Percentiles rank a stretch among this genome's conserved stretches.
phyloP scores from a whole-genome alignment of 352 stramenopile genomes.

The Phytophthora pistaciae region DNA sequence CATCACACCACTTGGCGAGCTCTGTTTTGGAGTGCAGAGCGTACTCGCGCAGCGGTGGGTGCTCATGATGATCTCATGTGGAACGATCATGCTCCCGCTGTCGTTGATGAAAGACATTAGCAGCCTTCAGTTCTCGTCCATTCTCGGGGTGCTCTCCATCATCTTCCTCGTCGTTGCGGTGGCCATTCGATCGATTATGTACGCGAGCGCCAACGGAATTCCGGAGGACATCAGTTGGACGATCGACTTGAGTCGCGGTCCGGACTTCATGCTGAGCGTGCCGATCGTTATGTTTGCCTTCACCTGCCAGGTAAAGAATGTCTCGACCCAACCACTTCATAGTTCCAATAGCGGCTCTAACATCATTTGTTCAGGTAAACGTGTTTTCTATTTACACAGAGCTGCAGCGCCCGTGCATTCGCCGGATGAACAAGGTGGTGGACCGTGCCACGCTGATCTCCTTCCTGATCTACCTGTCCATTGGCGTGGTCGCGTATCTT shows the following conservation, averaged over 20 bases:
- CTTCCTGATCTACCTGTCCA: constrained; percentile 79
- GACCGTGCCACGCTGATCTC: constrained; percentile 82
- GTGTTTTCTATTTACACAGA: constrained; percentile 93
- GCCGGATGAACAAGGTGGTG: constrained; percentile 90
- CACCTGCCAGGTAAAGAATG: constrained; percentile 72
- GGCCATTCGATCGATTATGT: constrained; percentile 82
- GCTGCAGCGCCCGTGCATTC: constrained; percentile 85
- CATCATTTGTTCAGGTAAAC: constrained; percentile 57
- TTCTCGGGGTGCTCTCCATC: constrained; percentile 85
- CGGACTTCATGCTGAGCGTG: constrained; percentile 88
- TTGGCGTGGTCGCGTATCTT: constrained; percentile 83
- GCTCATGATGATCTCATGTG: constrained; percentile 83
- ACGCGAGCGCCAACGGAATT: constrained; percentile 60
- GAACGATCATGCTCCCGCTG: constrained; percentile 83
- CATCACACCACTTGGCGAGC: constrained; percentile 75
- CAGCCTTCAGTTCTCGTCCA: constrained; percentile 88
- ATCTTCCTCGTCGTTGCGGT: constrained; percentile 88
- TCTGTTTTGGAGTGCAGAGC: constrained; percentile 72
- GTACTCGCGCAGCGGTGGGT: constrained; percentile 77
- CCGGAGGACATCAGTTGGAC: constrained; percentile 76
- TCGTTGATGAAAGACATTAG: constrained; percentile 88
- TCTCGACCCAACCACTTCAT: neutral
- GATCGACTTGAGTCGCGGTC: constrained; percentile 72
- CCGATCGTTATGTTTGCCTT: constrained; percentile 92
- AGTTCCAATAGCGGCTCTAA: neutral